phyloP scores from a whole-genome alignment of 2,329 filamentous ascomycete species.

The Paradendryphiella salina region DNA sequence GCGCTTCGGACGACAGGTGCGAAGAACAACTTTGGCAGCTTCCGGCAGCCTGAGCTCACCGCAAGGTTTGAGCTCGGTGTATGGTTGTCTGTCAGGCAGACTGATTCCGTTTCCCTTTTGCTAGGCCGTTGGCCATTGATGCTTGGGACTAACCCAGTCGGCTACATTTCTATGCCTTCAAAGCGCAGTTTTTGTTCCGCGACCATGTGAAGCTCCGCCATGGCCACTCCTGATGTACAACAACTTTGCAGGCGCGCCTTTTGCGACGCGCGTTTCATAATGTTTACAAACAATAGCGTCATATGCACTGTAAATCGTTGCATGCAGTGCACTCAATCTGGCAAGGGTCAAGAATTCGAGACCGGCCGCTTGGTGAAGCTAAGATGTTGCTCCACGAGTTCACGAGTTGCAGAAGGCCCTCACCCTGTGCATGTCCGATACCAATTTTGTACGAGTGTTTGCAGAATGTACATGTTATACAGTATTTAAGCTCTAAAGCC shows the following conservation, averaged over 20 bases:
- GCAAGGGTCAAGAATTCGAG: neutral
- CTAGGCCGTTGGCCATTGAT: slow-evolving; percentile 87
- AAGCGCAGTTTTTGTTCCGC: neutral
- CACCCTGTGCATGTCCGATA: neutral
- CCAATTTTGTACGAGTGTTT: neutral
- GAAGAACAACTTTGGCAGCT: slow-evolving; percentile 70
- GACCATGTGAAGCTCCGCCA: neutral
- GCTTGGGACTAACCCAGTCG: slow-evolving; percentile 84
- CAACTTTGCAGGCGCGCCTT: neutral
- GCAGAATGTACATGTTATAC: slow-evolving; percentile 12
- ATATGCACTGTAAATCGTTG: neutral
- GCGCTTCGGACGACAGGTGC: slow-evolving; percentile 90
- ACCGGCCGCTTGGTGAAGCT: neutral
- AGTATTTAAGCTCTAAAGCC: slow-evolving; percentile 1
- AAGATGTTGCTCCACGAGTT: neutral
- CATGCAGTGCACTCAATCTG: neutral
- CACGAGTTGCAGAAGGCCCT: neutral
- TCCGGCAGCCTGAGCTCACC: slow-evolving; percentile 56
- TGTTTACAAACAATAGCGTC: slow-evolving; percentile 1
- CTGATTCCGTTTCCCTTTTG: slow-evolving; percentile 67
- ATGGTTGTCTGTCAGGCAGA: slow-evolving; percentile 40
- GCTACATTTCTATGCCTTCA: slow-evolving; percentile 61
- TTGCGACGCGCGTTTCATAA: neutral
- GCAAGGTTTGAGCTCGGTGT: slow-evolving; percentile 46
- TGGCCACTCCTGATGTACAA: neutral